Conservation (phyloP, 1,284 basidiomycete genomes). For the Phylloboletellus chloephorus region DNA sequence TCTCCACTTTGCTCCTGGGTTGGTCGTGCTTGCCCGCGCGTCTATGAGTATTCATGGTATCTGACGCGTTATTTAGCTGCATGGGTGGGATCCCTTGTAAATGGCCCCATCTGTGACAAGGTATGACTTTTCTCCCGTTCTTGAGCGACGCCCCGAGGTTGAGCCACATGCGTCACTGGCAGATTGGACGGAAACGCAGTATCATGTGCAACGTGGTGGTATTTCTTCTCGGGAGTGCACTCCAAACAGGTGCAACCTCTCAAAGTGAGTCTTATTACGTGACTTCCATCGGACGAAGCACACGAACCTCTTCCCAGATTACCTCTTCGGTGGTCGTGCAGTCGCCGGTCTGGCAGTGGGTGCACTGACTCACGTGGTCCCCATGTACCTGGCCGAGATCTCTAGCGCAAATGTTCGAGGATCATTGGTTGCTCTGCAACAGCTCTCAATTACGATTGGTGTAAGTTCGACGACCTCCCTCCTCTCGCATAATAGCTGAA, state of each 20-base stretch:
- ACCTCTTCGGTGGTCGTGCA: constrained; percentile 32
- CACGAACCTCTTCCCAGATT: constrained; percentile 10
- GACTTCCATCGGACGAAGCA: not conserved
- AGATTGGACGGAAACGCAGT: constrained; percentile 31
- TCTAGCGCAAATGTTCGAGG: constrained; percentile 35
- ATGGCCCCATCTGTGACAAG: constrained; percentile 33
- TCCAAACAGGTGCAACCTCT: constrained; percentile 32
- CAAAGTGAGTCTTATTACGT: constrained; percentile 10
- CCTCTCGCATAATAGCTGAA: constrained; percentile 1
- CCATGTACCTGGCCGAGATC: constrained; percentile 34
- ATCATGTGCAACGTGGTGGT: constrained; percentile 31
- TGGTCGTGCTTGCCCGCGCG: constrained; percentile 9
- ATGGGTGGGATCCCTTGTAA: constrained; percentile 31
- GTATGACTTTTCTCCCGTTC: constrained; percentile 10
- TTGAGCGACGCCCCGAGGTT: not conserved
- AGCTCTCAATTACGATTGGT: constrained; percentile 32
- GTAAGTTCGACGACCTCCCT: constrained; percentile 16
- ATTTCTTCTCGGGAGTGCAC: constrained; percentile 31
- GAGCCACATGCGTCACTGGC: not conserved
- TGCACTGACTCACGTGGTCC: constrained; percentile 32
- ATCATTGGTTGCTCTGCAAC: constrained; percentile 31
- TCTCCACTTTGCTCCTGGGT: constrained; percentile 30
- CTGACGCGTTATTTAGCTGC: constrained; percentile 21
- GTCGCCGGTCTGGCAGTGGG: constrained; percentile 30
- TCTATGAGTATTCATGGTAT: not conserved